A percentile compares a stretch with the other conserved stretches of the same genome.
These are phyloP conservation scores for Hemileia vastatrix DNA, from an alignment of 1,284 basidiomycete species.

Conservation along the genomic window DNA sequence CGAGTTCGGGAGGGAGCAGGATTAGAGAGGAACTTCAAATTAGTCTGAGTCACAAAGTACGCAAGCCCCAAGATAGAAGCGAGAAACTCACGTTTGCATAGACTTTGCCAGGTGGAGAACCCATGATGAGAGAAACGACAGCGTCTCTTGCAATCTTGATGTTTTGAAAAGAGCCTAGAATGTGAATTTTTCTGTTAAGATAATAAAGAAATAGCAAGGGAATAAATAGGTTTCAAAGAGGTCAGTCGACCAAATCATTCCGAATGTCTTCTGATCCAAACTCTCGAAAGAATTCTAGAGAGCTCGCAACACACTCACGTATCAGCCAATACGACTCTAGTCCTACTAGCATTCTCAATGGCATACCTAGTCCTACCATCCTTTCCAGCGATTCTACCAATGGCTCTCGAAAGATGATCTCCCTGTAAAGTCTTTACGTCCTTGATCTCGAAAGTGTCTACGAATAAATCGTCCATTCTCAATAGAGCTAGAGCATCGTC, in stretches of 20 bases:
- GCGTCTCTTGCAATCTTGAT: slow-evolving; percentile 96
- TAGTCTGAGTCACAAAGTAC: neutral
- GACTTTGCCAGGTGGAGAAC: slow-evolving; percentile 92
- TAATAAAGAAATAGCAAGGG: slow-evolving; percentile 6
- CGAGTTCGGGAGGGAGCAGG: slow-evolving; percentile 38
- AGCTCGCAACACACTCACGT: slow-evolving; percentile 55
- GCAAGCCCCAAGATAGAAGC: too few species aligned
- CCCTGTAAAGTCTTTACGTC: slow-evolving; percentile 97
- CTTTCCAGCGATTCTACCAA: slow-evolving; percentile 95
- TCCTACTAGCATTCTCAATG: slow-evolving; percentile 92
- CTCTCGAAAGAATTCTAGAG: slow-evolving; percentile 6
- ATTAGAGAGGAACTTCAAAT: neutral
- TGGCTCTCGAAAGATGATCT: slow-evolving; percentile 89
- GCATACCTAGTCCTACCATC: slow-evolving; percentile 98
- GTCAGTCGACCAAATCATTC: too few species aligned
- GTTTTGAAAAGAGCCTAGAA: slow-evolving; percentile 87
- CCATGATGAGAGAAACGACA: slow-evolving; percentile 86
- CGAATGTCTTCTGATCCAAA: too few species aligned
- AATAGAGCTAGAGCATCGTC: slow-evolving; percentile 92
- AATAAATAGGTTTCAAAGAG: slow-evolving; percentile 19
- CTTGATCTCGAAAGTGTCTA: slow-evolving; percentile 97
- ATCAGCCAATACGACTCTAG: slow-evolving; percentile 90
- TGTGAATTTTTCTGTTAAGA: slow-evolving; percentile 69
- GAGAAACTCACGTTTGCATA: too few species aligned
- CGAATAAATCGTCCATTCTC: slow-evolving; percentile 88